A percentile compares a stretch with the other conserved stretches of the same genome.
These are phyloP conservation scores for Globisporangium takayamanum DNA, from an alignment of 352 stramenopile genomes.

Conservation along the genomic window DNA sequence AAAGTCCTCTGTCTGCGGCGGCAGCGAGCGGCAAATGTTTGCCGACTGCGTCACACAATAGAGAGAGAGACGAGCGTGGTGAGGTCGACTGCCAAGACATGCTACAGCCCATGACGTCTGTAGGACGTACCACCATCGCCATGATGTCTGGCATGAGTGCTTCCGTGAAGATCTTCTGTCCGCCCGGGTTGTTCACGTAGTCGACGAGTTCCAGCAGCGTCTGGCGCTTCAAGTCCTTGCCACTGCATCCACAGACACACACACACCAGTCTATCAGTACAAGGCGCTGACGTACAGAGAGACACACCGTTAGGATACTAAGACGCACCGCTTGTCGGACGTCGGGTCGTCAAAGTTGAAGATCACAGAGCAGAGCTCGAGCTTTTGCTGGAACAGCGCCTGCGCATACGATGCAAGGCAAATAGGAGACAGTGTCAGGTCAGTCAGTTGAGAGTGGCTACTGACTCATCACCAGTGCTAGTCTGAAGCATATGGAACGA, in stretches of 20 bases:
- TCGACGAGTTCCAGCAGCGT: conserved; percentile 99
- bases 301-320: not conserved
- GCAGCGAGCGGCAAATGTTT: conserved; percentile 94
- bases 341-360: conserved; percentile 97
- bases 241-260: conserved; percentile 23
- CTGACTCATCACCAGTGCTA: not conserved
- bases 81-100: not conserved
- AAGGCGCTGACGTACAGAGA: not conserved
- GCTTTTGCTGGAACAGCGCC: conserved; percentile 95
- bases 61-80: not conserved
- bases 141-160: conserved; percentile 96
- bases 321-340: conserved; percentile 84
- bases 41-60: conserved; percentile 34
- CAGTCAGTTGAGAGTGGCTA: not conserved
- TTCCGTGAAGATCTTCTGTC: conserved; percentile 97
- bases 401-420: conserved; percentile 17
- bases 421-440: not conserved
- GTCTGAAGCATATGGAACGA: not conserved
- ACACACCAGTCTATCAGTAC: conserved; percentile 6
- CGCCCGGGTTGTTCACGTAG: conserved; percentile 96
- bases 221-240: conserved; percentile 97
- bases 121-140: conserved; percentile 67
- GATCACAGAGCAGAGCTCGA: conserved; percentile 94
- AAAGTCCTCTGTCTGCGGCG: conserved; percentile 95
- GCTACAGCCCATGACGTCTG: not conserved